phyloP scores from a whole-genome alignment of 2,329 filamentous ascomycete species.

The Annulohypoxylon truncatum region DNA sequence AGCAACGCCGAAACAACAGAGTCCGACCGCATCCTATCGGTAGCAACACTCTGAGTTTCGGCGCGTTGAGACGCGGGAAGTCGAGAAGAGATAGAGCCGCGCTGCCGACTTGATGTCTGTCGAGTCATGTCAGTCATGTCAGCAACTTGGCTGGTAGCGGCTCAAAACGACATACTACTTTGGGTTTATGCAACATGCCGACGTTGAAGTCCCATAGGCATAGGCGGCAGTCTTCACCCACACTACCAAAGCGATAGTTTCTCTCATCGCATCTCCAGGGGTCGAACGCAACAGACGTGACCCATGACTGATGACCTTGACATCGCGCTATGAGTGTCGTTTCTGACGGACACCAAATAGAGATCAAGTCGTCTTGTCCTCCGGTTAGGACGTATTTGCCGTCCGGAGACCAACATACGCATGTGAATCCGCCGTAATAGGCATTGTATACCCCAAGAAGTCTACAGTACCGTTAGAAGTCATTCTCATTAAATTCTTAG shows the following conservation, averaged over 20 bases:
- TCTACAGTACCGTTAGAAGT: slow-evolving; percentile 56
- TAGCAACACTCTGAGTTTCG: slow-evolving; percentile 69
- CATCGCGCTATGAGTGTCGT: slow-evolving; percentile 88
- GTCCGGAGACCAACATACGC: slow-evolving; percentile 97
- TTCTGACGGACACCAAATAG: slow-evolving; percentile 92
- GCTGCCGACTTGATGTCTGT: slow-evolving; percentile 67
- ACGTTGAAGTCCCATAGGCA: slow-evolving; percentile 98
- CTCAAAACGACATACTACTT: slow-evolving; percentile 70
- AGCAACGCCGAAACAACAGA: slow-evolving; percentile 68
- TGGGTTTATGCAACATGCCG: slow-evolving; percentile 93
- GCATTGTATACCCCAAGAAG: slow-evolving; percentile 88
- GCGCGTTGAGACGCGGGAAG: slow-evolving; percentile 63
- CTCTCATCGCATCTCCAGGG: slow-evolving; percentile 96
- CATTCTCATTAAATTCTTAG: background rate
- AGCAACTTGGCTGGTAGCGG: slow-evolving; percentile 6
- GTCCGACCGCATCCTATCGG: slow-evolving; percentile 74
- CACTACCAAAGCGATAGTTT: slow-evolving; percentile 95
- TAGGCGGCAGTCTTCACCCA: slow-evolving; percentile 91
- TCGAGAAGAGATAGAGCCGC: slow-evolving; percentile 65
- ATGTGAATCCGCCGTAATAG: slow-evolving; percentile 93
- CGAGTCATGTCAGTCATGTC: slow-evolving; percentile 3
- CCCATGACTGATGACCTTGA: slow-evolving; percentile 96
- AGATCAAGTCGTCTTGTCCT: slow-evolving; percentile 94
- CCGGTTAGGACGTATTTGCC: slow-evolving; percentile 95
- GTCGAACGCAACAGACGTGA: slow-evolving; percentile 92